Evolutionary conservation across 495 filamentous ascomycete species (phyloP).

Genomic region (Delitschia confertaspora): DNA sequence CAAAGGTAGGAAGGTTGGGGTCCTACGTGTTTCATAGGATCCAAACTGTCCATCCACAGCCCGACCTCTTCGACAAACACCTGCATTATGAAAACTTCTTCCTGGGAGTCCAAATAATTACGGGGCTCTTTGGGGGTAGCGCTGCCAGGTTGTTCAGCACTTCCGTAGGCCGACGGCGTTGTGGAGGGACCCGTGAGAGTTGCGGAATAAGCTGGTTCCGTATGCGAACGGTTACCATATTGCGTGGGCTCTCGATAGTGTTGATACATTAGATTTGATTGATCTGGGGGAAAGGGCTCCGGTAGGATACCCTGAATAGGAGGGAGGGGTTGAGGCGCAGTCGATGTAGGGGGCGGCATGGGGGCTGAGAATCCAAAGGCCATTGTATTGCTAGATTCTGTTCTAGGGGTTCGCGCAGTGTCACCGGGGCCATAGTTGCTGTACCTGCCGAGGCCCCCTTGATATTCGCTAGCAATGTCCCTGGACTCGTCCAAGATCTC

Average conservation of each 20-base stretch:
- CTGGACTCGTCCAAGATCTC: conserved; percentile 84
- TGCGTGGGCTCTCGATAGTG: conserved; percentile 28
- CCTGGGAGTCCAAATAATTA: conserved; percentile 55
- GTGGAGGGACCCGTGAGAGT: conserved; percentile 10
- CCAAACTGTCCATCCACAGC: conserved; percentile 89
- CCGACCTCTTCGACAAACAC: conserved; percentile 87
- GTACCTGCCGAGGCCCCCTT: conserved; percentile 71
- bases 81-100: conserved; percentile 79
- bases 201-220: conserved; percentile 33
- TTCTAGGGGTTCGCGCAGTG: conserved; percentile 36
- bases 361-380: conserved; percentile 37
- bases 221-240: conserved; percentile 23
- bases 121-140: conserved; percentile 28
- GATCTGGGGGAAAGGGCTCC: conserved; percentile 31
- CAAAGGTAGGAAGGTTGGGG: background rate
- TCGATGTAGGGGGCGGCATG: conserved; percentile 31
- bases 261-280: conserved; percentile 26
- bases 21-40: conserved; percentile 71
- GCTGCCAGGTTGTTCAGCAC: conserved; percentile 34
- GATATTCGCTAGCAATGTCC: conserved; percentile 84
- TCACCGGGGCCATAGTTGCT: conserved; percentile 41
- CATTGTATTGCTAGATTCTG: conserved; percentile 29
- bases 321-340: conserved; percentile 39
- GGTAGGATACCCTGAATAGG: conserved; percentile 37
- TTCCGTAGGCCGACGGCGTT: conserved; percentile 34